Evolutionary conservation across 2,329 filamentous ascomycete genomes (phyloP).

Genomic region (Aspergillus pseudoviridinutans): DNA sequence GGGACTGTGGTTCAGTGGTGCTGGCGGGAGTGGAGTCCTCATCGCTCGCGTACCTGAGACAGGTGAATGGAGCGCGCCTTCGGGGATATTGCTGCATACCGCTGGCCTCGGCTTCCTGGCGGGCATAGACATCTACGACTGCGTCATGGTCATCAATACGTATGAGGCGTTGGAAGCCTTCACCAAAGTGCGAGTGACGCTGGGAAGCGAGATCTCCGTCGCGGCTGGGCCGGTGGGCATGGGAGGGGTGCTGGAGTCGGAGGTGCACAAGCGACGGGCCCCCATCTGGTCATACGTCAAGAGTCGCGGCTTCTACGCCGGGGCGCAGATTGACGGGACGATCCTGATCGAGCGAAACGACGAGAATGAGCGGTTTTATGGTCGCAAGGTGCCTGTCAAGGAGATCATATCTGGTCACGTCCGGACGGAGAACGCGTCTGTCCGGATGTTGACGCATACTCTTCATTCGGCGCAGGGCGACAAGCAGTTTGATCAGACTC

Average conservation of each 20-base stretch:
- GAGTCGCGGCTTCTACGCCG: slow-evolving; percentile 80
- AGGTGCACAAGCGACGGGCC: slow-evolving; percentile 62
- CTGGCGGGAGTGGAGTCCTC: slow-evolving; percentile 83
- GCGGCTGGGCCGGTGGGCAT: slow-evolving; percentile 71
- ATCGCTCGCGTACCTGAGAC: slow-evolving; percentile 74
- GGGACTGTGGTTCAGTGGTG: slow-evolving; percentile 83
- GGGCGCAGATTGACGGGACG: slow-evolving; percentile 79
- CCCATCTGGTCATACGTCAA: slow-evolving; percentile 84
- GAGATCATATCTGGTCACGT: slow-evolving; percentile 60
- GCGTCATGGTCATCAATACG: slow-evolving; percentile 89
- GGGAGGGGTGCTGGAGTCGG: slow-evolving; percentile 67
- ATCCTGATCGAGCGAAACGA: slow-evolving; percentile 77
- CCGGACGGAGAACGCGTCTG: background rate
- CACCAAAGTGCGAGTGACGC: slow-evolving; percentile 68
- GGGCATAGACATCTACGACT: slow-evolving; percentile 91
- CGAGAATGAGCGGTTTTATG: slow-evolving; percentile 83
- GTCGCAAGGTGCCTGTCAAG: slow-evolving; percentile 51
- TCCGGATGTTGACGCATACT: slow-evolving; percentile 4
- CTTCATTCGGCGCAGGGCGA: slow-evolving; percentile 6
- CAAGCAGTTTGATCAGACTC: slow-evolving; percentile 5
- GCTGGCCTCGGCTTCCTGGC: slow-evolving; percentile 81
- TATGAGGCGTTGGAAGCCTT: slow-evolving; percentile 78
- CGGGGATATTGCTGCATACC: slow-evolving; percentile 83
- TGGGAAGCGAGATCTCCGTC: slow-evolving; percentile 75
- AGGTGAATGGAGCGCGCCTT: slow-evolving; percentile 85